Evolutionary conservation across 768 basidiomycete species (phyloP), one percentile per base, ranked within the genome.

Genomic region (Phylloporus sp.): DNA sequence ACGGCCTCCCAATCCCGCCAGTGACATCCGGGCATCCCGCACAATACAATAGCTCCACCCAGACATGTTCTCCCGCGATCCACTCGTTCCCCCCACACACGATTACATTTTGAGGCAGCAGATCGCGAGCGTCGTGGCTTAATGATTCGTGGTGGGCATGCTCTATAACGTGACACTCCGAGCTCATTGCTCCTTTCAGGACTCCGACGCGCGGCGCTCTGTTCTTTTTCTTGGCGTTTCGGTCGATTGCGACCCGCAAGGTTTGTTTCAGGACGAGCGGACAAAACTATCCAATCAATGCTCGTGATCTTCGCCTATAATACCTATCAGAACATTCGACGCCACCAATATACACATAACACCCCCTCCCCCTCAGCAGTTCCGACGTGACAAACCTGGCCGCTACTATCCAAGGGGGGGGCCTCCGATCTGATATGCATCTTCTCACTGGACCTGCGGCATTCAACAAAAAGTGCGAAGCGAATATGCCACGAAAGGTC

Each of bases 141-240:
- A 44, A 45, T 46, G 17, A 11, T 24, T 33, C 17, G 17, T 6
- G 18, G 11, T 24, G n/a, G 23, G 22, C 27, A 22, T n/a, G 43
- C 3, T 23, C 24, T 13, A 32, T 46, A n/a, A 39, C 33, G 32
- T 26, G 24, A 20, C 27, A 10, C 36, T 35, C 26, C 4, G 29
- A 6, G 7, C 31, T 32, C 9, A n/a, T n/a, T 41, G 15, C 18
- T 9, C 26, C 36, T 15, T 46, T 45, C n/a, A n/a, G n/a, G n/a
- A n/a, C n/a, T n/a, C n/a, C 36, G 22, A n/a, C 3, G 26, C 9
- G 27, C 27, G 5, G 8, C 15, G 11, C 33, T 44, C 42, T 40
- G 35, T 9, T 46, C 39, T 21, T 37, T 56, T 62, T 47, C 15
- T 65, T 63, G 24, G 60, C 61, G 51, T 69, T 69, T 45, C 41